A percentile compares a stretch with the other conserved stretches of the same genome.
Evolutionary conservation across 164 flowering plant species (phyloP).

Genomic region (Echeveria elegans): DNA sequence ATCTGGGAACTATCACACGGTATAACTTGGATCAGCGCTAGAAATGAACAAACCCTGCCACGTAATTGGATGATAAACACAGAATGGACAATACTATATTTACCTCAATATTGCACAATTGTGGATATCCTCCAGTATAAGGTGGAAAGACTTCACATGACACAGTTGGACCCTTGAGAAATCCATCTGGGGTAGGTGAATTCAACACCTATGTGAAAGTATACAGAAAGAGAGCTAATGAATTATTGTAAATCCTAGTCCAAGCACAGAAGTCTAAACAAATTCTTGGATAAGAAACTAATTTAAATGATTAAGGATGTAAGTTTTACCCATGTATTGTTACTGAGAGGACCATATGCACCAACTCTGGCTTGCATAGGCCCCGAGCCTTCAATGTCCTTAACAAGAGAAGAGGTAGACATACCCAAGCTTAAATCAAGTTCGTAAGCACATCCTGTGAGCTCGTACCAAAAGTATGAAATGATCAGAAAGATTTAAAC

Average conservation of each 20-base stretch:
- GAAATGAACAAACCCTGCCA: background rate
- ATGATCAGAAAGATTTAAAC: background rate
- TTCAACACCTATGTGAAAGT: background rate
- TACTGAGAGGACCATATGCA: slow-evolving; percentile 19
- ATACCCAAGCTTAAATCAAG: slow-evolving; percentile 66
- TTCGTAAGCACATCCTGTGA: slow-evolving; percentile 32
- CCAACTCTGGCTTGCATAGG: slow-evolving; percentile 12
- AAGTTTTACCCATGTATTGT: slow-evolving; percentile 2
- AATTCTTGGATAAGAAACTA: background rate
- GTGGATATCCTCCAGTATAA: slow-evolving; percentile 3
- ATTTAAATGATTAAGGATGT: background rate
- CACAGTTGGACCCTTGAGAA: slow-evolving; percentile 2
- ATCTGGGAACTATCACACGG: background rate
- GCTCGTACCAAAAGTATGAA: background rate
- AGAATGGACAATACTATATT: background rate
- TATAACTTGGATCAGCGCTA: background rate
- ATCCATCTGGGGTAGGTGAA: background rate
- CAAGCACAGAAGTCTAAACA: background rate
- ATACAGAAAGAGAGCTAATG: too few relatives aligned
- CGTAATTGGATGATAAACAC: too few relatives aligned
- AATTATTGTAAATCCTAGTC: background rate
- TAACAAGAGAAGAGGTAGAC: slow-evolving; percentile 33
- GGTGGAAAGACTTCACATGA: background rate
- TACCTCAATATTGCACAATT: slow-evolving; percentile 3
- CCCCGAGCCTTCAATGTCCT: slow-evolving; percentile 9